Percentiles rank a stretch among this genome's conserved stretches.
Evolutionary conservation across 1,284 basidiomycete genomes (phyloP).

Genomic region (Meira miltonrushii): DNA sequence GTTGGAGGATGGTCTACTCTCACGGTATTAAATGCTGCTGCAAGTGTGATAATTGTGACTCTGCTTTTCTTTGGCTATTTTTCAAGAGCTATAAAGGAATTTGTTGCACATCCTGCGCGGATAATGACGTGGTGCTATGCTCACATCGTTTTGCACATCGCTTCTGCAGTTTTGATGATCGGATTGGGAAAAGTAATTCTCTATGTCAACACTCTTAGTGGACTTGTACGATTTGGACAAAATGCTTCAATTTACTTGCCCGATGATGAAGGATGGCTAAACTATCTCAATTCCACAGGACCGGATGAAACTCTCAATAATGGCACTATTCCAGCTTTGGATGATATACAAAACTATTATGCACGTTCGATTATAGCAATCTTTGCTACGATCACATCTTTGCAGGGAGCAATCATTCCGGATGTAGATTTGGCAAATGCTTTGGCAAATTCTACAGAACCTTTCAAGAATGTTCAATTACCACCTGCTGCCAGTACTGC

Average conservation of each 20-base stretch:
- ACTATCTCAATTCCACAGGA: constrained; percentile 12
- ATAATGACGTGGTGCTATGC: constrained; percentile 20
- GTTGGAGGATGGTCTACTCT: constrained; percentile 25
- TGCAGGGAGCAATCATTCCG: neutral
- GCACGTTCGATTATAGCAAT: neutral
- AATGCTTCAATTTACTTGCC: constrained; percentile 17
- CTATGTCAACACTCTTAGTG: constrained; percentile 26
- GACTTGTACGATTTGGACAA: constrained; percentile 13
- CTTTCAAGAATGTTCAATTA: neutral
- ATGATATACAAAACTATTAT: neutral
- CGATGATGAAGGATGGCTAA: constrained; percentile 5
- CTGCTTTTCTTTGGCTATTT: constrained; percentile 19
- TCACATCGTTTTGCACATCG: constrained; percentile 26
- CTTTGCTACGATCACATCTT: neutral
- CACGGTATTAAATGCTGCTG: constrained; percentile 21
- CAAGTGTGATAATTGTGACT: constrained; percentile 23
- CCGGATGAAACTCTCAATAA: neutral
- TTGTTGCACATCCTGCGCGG: neutral
- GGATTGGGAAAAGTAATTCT: constrained; percentile 24
- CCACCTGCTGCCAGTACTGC: neutral
- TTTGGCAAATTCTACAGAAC: neutral
- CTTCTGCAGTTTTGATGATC: constrained; percentile 23
- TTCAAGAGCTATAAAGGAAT: constrained; percentile 3
- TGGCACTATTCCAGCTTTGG: neutral
- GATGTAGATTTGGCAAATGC: neutral